Evolutionary conservation across 768 basidiomycete genomes (phyloP).

Genomic region (Leccinellum luteum): DNA sequence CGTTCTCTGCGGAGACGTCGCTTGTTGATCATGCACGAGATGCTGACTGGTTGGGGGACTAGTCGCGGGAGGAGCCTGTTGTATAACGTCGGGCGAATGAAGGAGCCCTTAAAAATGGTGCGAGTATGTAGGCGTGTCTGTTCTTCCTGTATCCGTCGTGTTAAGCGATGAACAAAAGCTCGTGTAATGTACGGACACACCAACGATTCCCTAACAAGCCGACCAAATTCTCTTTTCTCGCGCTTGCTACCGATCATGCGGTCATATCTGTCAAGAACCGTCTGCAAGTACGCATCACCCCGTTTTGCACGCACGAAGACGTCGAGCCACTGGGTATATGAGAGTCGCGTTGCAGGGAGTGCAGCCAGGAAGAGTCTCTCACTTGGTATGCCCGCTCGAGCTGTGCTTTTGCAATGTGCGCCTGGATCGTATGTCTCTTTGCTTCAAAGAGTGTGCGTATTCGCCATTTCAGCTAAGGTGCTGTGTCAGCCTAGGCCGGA

Average conservation of each 20-base stretch:
- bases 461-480: slow-evolving; percentile 53
- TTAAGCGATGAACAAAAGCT: background rate
- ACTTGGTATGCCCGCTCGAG: slow-evolving; percentile 60
- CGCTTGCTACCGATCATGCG: slow-evolving; percentile 50
- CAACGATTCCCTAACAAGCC: slow-evolving; percentile 47
- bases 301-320: slow-evolving; percentile 50
- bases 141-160: slow-evolving; percentile 47
- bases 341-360: background rate
- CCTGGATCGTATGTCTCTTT: slow-evolving; percentile 53
- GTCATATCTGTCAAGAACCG: slow-evolving; percentile 56
- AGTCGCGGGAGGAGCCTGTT: slow-evolving; percentile 77
- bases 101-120: slow-evolving; percentile 70
- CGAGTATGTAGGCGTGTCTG: slow-evolving; percentile 50
- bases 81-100: slow-evolving; percentile 59
- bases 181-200: slow-evolving; percentile 36
- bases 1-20: slow-evolving; percentile 44
- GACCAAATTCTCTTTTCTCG: slow-evolving; percentile 47
- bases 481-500: background rate
- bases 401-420: slow-evolving; percentile 43
- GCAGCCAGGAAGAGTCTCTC: slow-evolving; percentile 12
- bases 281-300: slow-evolving; percentile 48
- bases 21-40: slow-evolving; percentile 65
- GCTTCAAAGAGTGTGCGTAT: slow-evolving; percentile 52
- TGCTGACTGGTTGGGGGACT: slow-evolving; percentile 71
- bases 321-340: slow-evolving; percentile 47